Evolutionary conservation across 192 early-diverging fungal species (phyloP).

Genomic region (Entomortierella beljakovae): DNA sequence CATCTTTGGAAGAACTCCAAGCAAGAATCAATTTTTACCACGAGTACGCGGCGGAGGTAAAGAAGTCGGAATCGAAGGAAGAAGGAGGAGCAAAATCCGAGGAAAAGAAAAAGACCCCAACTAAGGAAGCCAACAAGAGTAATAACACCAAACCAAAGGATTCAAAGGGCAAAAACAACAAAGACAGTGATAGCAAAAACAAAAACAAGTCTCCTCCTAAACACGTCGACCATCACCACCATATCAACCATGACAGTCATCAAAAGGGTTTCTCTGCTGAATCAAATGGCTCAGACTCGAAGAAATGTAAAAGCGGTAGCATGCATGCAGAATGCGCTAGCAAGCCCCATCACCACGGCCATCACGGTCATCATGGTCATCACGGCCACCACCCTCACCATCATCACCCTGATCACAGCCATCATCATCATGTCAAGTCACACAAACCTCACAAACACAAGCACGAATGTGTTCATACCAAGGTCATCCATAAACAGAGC

Average conservation of each 20-base stretch:
- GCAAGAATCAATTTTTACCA: slow-evolving; percentile 19
- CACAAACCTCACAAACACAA: neutral
- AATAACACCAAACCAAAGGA: slow-evolving; percentile 1
- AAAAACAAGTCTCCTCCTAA: neutral
- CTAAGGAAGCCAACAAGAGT: neutral
- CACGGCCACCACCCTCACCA: no score
- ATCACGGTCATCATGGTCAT: no score
- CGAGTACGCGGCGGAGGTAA: slow-evolving; percentile 1
- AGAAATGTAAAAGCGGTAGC: neutral
- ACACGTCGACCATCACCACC: neutral
- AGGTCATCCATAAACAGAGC: neutral
- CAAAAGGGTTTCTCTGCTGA: neutral
- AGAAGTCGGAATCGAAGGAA: neutral
- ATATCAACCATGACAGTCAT: neutral
- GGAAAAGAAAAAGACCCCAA: neutral
- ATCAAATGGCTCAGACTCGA: neutral
- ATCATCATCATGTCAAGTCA: neutral
- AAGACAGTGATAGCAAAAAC: neutral
- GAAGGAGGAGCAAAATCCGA: neutral
- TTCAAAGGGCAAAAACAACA: slow-evolving; percentile 1
- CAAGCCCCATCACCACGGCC: neutral
- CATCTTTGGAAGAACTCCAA: slow-evolving; percentile 23
- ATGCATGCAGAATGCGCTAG: neutral
- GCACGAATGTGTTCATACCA: neutral
- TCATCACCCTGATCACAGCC: neutral